phyloP scores from a whole-genome alignment of 805 yeast genomes.

The Saitoella complicata region DNA sequence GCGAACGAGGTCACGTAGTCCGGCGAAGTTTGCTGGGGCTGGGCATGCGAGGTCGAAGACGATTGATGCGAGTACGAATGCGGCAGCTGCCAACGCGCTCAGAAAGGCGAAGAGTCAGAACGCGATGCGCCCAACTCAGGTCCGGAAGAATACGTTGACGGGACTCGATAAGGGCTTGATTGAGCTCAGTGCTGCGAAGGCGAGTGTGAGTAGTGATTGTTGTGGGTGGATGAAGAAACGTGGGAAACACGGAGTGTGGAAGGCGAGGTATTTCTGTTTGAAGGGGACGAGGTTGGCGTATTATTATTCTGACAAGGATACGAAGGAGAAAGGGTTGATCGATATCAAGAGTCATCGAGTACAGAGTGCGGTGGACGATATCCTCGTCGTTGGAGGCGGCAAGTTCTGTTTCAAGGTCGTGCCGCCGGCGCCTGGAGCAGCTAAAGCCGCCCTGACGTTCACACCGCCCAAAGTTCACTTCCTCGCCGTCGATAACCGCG shows the following conservation, averaged over 20 bases:
- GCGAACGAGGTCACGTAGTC: too few species aligned
- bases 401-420: conserved; percentile 77
- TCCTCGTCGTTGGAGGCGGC: conserved; percentile 81
- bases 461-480: conserved; percentile 93
- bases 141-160: not conserved
- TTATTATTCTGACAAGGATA: conserved; percentile 61
- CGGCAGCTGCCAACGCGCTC: not conserved
- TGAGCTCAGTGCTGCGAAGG: conserved; percentile 54
- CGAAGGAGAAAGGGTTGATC: conserved; percentile 76
- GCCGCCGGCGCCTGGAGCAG: conserved; percentile 96
- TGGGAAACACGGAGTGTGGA: conserved; percentile 79
- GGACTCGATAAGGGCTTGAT: conserved; percentile 55
- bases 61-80: not conserved
- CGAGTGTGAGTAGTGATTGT: conserved; percentile 56
- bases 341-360: conserved; percentile 93
- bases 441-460: conserved; percentile 77
- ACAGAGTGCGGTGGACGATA: conserved; percentile 72
- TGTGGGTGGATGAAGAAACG: conserved; percentile 96
- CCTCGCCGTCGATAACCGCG: conserved; percentile 83
- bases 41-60: too few species aligned
- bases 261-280: conserved; percentile 48
- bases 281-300: conserved; percentile 90
- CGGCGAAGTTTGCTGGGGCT: too few species aligned
- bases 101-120: not conserved
- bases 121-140: not conserved